Conservation (phyloP, 441 rosid species). For the Omphalea diandra region DNA sequence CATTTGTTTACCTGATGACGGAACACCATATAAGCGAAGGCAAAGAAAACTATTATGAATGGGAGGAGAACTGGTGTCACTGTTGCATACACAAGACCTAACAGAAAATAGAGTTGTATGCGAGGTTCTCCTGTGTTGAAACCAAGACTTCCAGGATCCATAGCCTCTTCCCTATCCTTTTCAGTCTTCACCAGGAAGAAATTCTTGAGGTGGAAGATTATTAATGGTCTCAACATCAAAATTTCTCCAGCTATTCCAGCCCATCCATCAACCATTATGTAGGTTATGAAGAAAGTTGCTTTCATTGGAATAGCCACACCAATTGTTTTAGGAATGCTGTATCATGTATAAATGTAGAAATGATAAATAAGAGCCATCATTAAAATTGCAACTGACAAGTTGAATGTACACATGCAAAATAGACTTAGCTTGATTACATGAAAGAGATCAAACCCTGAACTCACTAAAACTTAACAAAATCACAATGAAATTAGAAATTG, state of each 20-base stretch:
- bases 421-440: background rate
- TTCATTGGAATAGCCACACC: slow-evolving; percentile 86
- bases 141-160: slow-evolving; percentile 92
- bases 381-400: slow-evolving; percentile 7
- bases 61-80: slow-evolving; percentile 90
- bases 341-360: background rate
- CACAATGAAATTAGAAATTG: slow-evolving; percentile 1
- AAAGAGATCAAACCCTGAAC: background rate
- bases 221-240: slow-evolving; percentile 75
- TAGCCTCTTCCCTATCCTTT: slow-evolving; percentile 92
- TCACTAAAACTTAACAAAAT: background rate
- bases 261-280: slow-evolving; percentile 99
- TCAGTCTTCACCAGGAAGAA: slow-evolving; percentile 93
- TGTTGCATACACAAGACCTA: slow-evolving; percentile 87
- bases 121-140: slow-evolving; percentile 92
- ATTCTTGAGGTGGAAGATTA: slow-evolving; percentile 84
- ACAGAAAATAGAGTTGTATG: slow-evolving; percentile 84
- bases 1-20: slow-evolving; percentile 79
- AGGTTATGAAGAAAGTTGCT: slow-evolving; percentile 95
- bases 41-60: slow-evolving; percentile 78
- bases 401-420: background rate
- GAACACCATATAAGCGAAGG: slow-evolving; percentile 70
- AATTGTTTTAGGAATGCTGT: slow-evolving; percentile 78
- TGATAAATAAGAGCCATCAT: background rate
- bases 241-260: slow-evolving; percentile 94